phyloP scores from a whole-genome alignment of 2,329 filamentous ascomycete genomes.

The Pestalotiopsis sp. region DNA sequence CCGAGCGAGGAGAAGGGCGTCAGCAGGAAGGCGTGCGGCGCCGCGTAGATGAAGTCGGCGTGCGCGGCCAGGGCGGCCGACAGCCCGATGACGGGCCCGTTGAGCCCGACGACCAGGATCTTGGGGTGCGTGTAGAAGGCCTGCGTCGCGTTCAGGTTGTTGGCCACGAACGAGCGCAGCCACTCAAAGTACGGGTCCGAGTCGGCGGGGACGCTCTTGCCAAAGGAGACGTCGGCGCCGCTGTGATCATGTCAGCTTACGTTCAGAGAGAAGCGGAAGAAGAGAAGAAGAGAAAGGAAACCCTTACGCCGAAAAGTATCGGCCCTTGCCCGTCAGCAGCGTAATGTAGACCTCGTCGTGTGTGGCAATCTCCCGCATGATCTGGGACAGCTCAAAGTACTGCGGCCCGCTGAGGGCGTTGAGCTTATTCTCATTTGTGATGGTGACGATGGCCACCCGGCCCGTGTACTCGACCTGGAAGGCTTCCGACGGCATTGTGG shows the following conservation, averaged over 20 bases:
- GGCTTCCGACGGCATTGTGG: neutral
- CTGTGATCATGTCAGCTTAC: constrained; percentile 28
- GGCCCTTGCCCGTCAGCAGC: constrained; percentile 79
- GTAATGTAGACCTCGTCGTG: constrained; percentile 84
- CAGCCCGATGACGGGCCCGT: constrained; percentile 87
- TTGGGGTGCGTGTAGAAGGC: constrained; percentile 94
- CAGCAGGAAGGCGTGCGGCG: constrained; percentile 79
- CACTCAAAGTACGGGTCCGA: constrained; percentile 49
- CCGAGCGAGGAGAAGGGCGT: constrained; percentile 91
- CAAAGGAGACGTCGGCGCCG: constrained; percentile 74
- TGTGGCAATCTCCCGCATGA: constrained; percentile 74
- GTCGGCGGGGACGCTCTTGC: constrained; percentile 15
- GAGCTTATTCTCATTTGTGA: constrained; percentile 84
- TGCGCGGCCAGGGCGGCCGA: constrained; percentile 80
- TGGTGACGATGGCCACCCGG: constrained; percentile 79
- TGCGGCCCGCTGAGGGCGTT: constrained; percentile 72
- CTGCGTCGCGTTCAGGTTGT: constrained; percentile 87
- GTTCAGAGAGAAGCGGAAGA: neutral
- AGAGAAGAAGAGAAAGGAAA: neutral
- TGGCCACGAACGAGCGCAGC: constrained; percentile 72
- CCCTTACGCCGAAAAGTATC: constrained; percentile 81
- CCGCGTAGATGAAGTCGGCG: constrained; percentile 89
- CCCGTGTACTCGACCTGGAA: constrained; percentile 63
- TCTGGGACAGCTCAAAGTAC: constrained; percentile 76
- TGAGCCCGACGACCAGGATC: constrained; percentile 86